Base-by-base conservation (phyloP, 2,329 filamentous ascomycete genomes). In the Apiospora arundinis region DNA sequence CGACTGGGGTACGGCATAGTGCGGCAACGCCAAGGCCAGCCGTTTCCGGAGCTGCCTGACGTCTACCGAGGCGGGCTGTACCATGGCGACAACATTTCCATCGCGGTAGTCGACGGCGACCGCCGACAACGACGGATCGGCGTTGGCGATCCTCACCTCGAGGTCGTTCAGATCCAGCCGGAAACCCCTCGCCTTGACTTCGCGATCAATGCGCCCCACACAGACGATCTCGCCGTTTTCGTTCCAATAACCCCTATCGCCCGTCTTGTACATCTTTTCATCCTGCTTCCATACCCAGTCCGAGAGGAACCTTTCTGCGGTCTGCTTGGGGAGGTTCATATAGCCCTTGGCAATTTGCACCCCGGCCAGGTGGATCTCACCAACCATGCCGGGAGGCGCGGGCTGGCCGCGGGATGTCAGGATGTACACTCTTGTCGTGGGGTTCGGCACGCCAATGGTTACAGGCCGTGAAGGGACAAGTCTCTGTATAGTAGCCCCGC, bases 261-360 rank as follows among this genome's bases (percentile, higher is more conserved):
- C 83, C 0, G 83, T 84, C 14, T 72, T 68, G 71, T 84, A 85
- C 82, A 84, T 84, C 2, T 40, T 65, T 70, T 80, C 77, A 2
- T 60, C 73, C 5, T 67, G 44, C 0, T 70, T 28, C 7, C 18
- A 67, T 32, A 70, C 68, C 32, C 82, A 73, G 70, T 84, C 82
- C 0, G 74, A 73, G 4, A 80, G 46, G 71, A 85, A 84, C 12
- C 75, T 67, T 2, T 75, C 70, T 0, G 32, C 70, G 3, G 78
- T 82, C 67, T 73, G 63, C 8, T 81, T 74, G 0, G 78, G 75
- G n/a, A 69, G 42, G 40, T 76, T 76, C 18, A 85, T 71, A 73
- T 87, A 87, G 3, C 84, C 83, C 2, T 40, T 60, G 0, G 82
- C 71, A 1, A 87, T 80, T 71, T 86, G 84, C 0, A 84, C 76